Evolutionary conservation across 2,329 filamentous ascomycete species (phyloP), one percentile per base, ranked within the genome.

Genomic region (Penicillium sp.): DNA sequence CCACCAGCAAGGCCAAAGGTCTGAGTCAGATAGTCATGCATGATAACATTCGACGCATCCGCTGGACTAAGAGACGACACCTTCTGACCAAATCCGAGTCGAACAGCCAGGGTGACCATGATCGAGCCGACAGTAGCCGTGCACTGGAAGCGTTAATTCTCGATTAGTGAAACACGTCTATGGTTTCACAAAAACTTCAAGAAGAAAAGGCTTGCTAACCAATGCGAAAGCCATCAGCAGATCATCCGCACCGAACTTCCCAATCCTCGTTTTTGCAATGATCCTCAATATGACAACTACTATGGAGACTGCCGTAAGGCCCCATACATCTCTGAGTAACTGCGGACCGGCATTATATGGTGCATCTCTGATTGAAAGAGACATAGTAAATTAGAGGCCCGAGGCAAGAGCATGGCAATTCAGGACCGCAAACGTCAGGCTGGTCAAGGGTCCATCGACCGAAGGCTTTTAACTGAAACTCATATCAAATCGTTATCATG

Each of bases 1-100:
- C 57, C 56, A 5, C 56, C 57, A 8, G 47, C 49, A 37, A 60
- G 47, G 5, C 52, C 55, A 23, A 62, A 61, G 3, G 57, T 52
- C 20, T 62, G 60, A 5, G 54, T 36, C 9, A 61, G 28, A 28
- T 62, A 62, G 41, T 62, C 59, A 24, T 50, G 58, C 54, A 57
- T 54, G 22, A 62, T 59, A 6, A 58, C 54, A 6, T 36, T 46
- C 1, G 56, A 16, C 11, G 49, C 37, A 35, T 47, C 27, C 7
- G 14, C 1, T 1, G 44, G n/a, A 24, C 37, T 22, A 3, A 59
- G 47, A 6, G 50, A 28, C 13, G 35, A 40, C n/a, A 51, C 38
- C 18, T 47, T 34, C 20, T 39, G 53, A 22, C 60, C 59, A 28
- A 61, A 57, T 1, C 60, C 60, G 31, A 49, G 13, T 7, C 52